Evolutionary conservation across 1,139 yeast genomes (phyloP).

Genomic region (Ogataea hybrid): DNA sequence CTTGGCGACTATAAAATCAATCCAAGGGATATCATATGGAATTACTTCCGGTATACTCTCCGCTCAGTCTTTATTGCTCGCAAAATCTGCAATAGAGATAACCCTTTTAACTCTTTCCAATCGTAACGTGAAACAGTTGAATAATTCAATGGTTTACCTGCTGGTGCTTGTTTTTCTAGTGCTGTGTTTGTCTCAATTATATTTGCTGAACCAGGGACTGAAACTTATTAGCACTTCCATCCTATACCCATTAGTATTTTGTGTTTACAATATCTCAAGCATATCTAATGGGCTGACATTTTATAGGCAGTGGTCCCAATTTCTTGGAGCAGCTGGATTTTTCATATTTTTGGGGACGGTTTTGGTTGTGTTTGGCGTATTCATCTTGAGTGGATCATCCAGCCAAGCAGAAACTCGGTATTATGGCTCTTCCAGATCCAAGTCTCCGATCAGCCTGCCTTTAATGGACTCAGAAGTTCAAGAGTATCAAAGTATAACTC

Average conservation of each 20-base stretch:
- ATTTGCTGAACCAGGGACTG: too few species aligned
- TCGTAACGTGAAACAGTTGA: constrained; percentile 22
- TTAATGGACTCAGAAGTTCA: constrained; percentile 2
- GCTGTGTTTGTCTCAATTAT: too few species aligned
- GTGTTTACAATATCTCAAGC: too few species aligned
- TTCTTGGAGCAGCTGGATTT: too few species aligned
- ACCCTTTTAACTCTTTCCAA: constrained; percentile 46
- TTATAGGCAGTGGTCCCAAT: too few species aligned
- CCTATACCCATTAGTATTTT: too few species aligned
- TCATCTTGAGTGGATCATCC: constrained; percentile 45
- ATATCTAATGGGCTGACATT: too few species aligned
- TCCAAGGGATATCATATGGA: constrained; percentile 63
- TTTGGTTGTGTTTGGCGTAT: constrained; percentile 52
- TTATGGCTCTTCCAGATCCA: neutral
- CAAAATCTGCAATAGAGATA: constrained; percentile 79
- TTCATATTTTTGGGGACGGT: constrained; percentile 51
- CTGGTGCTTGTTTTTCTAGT: too few species aligned
- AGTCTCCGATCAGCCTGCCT: neutral
- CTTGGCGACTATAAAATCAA: constrained; percentile 24
- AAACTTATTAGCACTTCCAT: too few species aligned
- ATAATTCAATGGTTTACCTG: too few species aligned
- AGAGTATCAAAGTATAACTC: constrained; percentile 9
- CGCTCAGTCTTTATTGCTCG: constrained; percentile 82
- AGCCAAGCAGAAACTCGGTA: constrained; percentile 19
- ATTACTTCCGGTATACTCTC: constrained; percentile 74